phyloP scores from a whole-genome alignment of 1,284 basidiomycete species.

The Coniferiporia weirii region DNA sequence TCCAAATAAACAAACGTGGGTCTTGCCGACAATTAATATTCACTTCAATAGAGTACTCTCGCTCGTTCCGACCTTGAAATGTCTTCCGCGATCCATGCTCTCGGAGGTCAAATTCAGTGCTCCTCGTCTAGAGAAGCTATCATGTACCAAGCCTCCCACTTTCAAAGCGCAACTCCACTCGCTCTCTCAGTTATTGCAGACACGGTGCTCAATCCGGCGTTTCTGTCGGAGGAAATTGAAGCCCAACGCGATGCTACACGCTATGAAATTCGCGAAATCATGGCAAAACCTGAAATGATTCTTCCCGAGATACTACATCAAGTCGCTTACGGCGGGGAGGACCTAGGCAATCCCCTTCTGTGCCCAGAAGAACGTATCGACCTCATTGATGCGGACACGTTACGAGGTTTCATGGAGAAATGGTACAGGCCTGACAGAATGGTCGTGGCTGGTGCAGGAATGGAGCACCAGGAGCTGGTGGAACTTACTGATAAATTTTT shows the following conservation, averaged over 20 bases:
- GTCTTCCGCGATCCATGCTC: conserved; percentile 74
- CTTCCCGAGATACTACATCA: conserved; percentile 90
- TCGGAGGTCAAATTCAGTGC: conserved; percentile 92
- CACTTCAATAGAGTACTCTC: conserved; percentile 46
- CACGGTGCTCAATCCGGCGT: conserved; percentile 79
- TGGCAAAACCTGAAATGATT: conserved; percentile 88
- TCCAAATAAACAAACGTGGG: conserved; percentile 14
- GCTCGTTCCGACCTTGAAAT: conserved; percentile 69
- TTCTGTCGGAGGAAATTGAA: conserved; percentile 77
- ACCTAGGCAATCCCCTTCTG: conserved; percentile 84
- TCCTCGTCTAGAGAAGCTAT: conserved; percentile 91
- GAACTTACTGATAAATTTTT: conserved; percentile 83
- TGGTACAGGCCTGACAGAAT: conserved; percentile 94
- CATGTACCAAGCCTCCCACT: conserved; percentile 98
- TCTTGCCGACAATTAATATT: neutral
- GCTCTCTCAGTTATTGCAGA: conserved; percentile 89
- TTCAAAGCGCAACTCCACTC: conserved; percentile 76
- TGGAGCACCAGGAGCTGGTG: conserved; percentile 86
- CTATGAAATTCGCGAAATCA: conserved; percentile 92
- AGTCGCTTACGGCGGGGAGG: conserved; percentile 77
- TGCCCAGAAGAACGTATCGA: conserved; percentile 85
- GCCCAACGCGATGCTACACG: conserved; percentile 82
- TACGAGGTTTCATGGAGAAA: conserved; percentile 67
- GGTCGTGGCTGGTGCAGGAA: conserved; percentile 91
- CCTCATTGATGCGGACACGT: conserved; percentile 57